A percentile compares a stretch with the other conserved stretches of the same genome.
Evolutionary conservation across 2,329 filamentous ascomycete genomes (phyloP).

Genomic region (Sporothrix inflata): DNA sequence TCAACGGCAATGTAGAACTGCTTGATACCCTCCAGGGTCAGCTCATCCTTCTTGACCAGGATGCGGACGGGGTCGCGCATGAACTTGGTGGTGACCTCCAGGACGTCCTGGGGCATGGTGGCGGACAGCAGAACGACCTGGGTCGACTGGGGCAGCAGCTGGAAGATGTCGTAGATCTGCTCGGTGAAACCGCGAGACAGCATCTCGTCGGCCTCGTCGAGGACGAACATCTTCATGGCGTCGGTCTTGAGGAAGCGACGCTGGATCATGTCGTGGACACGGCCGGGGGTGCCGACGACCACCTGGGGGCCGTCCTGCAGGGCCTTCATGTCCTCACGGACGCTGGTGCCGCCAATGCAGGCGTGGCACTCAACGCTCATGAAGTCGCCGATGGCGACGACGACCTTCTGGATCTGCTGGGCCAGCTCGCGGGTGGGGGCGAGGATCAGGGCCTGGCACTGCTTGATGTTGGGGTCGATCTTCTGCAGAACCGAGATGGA

Average conservation of each 20-base stretch:
- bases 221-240: slow-evolving; percentile 99
- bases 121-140: slow-evolving; percentile 98
- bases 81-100: slow-evolving; percentile 99
- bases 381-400: slow-evolving; percentile 98
- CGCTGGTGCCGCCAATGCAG: slow-evolving; percentile 97
- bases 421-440: slow-evolving; percentile 98
- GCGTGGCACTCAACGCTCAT: slow-evolving; percentile 99
- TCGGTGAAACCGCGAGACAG: slow-evolving; percentile 99
- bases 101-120: slow-evolving; percentile 98
- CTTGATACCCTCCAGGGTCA: slow-evolving; percentile 99
- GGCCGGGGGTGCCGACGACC: slow-evolving; percentile 95
- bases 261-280: slow-evolving; percentile 99
- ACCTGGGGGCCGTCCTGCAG: slow-evolving; percentile 95
- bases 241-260: slow-evolving; percentile 96
- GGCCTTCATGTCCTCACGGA: slow-evolving; percentile 98
- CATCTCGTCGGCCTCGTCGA: slow-evolving; percentile 99
- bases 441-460: slow-evolving; percentile 96
- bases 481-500: slow-evolving; percentile 99
- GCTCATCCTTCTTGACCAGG: slow-evolving; percentile 98
- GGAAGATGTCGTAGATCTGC: slow-evolving; percentile 99
- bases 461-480: slow-evolving; percentile 92
- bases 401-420: slow-evolving; percentile 99
- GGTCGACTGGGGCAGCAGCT: slow-evolving; percentile 94
- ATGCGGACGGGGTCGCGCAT: slow-evolving; percentile 99
- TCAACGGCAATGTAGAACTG: slow-evolving; percentile 99